Evolutionary conservation across 2,329 filamentous ascomycete species (phyloP).

Genomic region (Hypoxylon sp.): DNA sequence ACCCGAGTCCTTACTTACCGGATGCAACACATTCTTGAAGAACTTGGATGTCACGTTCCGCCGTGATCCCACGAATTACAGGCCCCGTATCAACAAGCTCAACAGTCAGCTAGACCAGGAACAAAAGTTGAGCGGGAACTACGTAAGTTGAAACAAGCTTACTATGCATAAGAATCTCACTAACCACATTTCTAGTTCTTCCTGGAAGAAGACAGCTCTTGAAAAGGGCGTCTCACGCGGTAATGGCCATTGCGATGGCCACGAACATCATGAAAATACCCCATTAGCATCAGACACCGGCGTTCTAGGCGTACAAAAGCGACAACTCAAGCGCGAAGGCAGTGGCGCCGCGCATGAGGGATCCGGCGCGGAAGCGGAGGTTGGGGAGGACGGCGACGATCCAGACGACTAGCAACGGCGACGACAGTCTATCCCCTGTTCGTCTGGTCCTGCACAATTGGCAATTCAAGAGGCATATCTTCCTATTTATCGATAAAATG

Average conservation of each 20-base stretch:
- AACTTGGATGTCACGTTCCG: constrained; percentile 98
- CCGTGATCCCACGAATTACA: constrained; percentile 94
- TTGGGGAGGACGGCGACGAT: constrained; percentile 75
- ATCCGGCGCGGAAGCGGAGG: constrained; percentile 62
- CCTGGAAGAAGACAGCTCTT: constrained; percentile 81
- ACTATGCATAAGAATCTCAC: constrained; percentile 24
- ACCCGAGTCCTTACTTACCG: constrained; percentile 92
- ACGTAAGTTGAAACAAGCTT: constrained; percentile 70
- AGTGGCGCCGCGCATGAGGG: constrained; percentile 44
- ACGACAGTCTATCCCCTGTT: constrained; percentile 77
- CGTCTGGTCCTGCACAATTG: constrained; percentile 69
- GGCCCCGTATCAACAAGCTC: constrained; percentile 98
- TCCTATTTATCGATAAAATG: background rate
- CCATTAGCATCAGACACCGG: constrained; percentile 60
- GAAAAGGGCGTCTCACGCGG: constrained; percentile 73
- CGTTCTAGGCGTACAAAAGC: constrained; percentile 68
- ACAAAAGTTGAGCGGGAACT: constrained; percentile 94
- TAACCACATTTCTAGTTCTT: constrained; percentile 77
- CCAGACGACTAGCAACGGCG: constrained; percentile 73
- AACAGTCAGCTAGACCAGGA: constrained; percentile 97
- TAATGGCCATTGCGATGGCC: constrained; percentile 53
- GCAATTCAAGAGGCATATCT: constrained; percentile 1
- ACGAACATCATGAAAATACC: constrained; percentile 55
- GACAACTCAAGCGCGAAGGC: constrained; percentile 43
- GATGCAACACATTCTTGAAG: constrained; percentile 97